These are phyloP conservation scores for Aspergillus nomiae DNA, from an alignment of 2,329 filamentous ascomycete species.

Conservation along the genomic window DNA sequence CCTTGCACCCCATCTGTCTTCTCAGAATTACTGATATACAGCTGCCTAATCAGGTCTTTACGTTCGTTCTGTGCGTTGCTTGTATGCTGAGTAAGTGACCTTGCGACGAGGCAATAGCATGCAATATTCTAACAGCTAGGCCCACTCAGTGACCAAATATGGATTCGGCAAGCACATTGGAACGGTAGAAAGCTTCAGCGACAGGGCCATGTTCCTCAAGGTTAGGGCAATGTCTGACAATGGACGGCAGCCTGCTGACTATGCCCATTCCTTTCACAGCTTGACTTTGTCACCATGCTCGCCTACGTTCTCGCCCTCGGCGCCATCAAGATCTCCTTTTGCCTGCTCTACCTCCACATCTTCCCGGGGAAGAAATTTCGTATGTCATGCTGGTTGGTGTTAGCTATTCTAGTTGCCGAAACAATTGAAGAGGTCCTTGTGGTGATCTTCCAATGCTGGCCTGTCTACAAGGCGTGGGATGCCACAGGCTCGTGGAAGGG, in stretches of 20 bases:
- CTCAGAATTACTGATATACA: background rate
- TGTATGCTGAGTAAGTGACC: slow-evolving; percentile 10
- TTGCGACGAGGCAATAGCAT: background rate
- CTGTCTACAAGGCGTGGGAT: slow-evolving; percentile 23
- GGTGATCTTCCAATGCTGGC: slow-evolving; percentile 44
- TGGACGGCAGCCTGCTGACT: background rate
- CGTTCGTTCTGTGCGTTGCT: slow-evolving; percentile 12
- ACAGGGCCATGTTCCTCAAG: slow-evolving; percentile 20
- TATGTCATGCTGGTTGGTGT: slow-evolving; percentile 16
- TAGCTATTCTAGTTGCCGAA: slow-evolving; percentile 57
- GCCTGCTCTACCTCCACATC: slow-evolving; percentile 25
- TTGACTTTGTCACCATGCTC: slow-evolving; percentile 22
- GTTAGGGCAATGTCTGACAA: slow-evolving; percentile 4
- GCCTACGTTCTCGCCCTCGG: slow-evolving; percentile 32
- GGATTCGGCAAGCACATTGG: slow-evolving; percentile 23
- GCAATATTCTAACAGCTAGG: background rate
- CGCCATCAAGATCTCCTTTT: slow-evolving; percentile 31
- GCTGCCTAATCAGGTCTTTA: slow-evolving; percentile 11
- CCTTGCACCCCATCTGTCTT: no score
- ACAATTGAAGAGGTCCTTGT: slow-evolving; percentile 71
- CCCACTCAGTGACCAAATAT: slow-evolving; percentile 22
- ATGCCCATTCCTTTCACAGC: slow-evolving; percentile 4
- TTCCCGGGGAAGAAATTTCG: slow-evolving; percentile 22
- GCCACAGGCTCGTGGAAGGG: slow-evolving; percentile 11
- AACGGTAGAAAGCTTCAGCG: slow-evolving; percentile 4